Percentiles rank a stretch among this genome's conserved stretches.
Evolutionary conservation across 179 eudicot genomes (phyloP).

Genomic region (Drosera spatulata): DNA sequence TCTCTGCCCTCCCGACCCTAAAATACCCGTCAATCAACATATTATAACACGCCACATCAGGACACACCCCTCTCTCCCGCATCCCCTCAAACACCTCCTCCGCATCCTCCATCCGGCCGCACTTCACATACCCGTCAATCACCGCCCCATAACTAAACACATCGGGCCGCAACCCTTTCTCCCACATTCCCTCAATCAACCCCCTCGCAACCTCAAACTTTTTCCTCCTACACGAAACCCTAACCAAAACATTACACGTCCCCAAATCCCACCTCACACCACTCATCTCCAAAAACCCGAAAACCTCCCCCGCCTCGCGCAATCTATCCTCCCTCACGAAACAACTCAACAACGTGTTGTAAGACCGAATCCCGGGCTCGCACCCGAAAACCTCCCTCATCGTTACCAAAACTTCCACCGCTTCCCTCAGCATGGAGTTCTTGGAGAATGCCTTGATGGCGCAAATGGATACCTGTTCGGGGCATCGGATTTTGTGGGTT

Average conservation of each 20-base stretch:
- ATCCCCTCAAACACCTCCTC: constrained; percentile 69
- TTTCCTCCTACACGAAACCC: constrained; percentile 48
- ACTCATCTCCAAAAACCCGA: constrained; percentile 27
- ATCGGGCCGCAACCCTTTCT: constrained; percentile 37
- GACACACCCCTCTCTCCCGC: constrained; percentile 45
- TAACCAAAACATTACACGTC: constrained; percentile 57
- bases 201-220: constrained; percentile 34
- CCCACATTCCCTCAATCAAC: constrained; percentile 47
- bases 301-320: constrained; percentile 52
- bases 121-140: constrained; percentile 47
- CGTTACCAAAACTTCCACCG: constrained; percentile 36
- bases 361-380: constrained; percentile 56
- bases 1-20: constrained; percentile 28
- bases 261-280: constrained; percentile 50
- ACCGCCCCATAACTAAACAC: constrained; percentile 57
- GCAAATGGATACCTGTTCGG: constrained; percentile 54
- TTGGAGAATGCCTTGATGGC: constrained; percentile 55
- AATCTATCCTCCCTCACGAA: constrained; percentile 34
- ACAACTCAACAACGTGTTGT: constrained; percentile 56
- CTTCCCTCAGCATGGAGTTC: constrained; percentile 45
- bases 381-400: constrained; percentile 69
- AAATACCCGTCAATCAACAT: constrained; percentile 73
- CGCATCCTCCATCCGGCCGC: constrained; percentile 31
- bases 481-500: constrained; percentile 33
- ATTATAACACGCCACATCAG: constrained; percentile 71